Conservation (phyloP, 805 yeast species). For the Middelhovenomyces tepae region DNA sequence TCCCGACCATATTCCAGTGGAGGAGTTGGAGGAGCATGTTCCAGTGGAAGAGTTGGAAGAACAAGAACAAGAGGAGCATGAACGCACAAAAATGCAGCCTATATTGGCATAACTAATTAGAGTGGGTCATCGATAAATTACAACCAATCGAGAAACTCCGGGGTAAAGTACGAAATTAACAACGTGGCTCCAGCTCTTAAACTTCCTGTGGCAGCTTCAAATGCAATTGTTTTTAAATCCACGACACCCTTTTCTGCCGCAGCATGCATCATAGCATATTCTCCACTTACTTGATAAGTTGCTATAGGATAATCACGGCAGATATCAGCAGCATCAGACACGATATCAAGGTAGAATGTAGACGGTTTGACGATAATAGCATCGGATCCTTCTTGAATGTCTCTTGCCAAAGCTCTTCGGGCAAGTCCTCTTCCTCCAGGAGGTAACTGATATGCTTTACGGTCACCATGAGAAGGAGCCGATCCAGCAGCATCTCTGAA, state of each 20-base stretch:
- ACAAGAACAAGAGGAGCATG: too few species aligned
- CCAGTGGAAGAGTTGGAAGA: not conserved
- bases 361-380: constrained; percentile 94
- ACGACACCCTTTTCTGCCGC: constrained; percentile 94
- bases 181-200: constrained; percentile 93
- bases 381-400: constrained; percentile 87
- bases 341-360: constrained; percentile 86
- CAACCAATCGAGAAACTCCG: constrained; percentile 93
- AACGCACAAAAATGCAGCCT: too few species aligned
- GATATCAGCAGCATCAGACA: constrained; percentile 76
- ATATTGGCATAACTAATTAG: too few species aligned
- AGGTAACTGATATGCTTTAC: constrained; percentile 89
- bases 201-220: constrained; percentile 85
- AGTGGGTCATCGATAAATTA: not conserved
- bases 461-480: constrained; percentile 80
- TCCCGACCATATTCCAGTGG: not conserved
- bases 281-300: constrained; percentile 95
- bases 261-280: constrained; percentile 95
- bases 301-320: constrained; percentile 83
- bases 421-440: constrained; percentile 90
- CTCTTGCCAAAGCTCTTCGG: constrained; percentile 80
- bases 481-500: constrained; percentile 97
- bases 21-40: constrained; percentile 12
- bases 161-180: constrained; percentile 87
- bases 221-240: constrained; percentile 67